phyloP scores from a whole-genome alignment of 371 early-diverging fungal genomes.

The Mucor plumbeus region DNA sequence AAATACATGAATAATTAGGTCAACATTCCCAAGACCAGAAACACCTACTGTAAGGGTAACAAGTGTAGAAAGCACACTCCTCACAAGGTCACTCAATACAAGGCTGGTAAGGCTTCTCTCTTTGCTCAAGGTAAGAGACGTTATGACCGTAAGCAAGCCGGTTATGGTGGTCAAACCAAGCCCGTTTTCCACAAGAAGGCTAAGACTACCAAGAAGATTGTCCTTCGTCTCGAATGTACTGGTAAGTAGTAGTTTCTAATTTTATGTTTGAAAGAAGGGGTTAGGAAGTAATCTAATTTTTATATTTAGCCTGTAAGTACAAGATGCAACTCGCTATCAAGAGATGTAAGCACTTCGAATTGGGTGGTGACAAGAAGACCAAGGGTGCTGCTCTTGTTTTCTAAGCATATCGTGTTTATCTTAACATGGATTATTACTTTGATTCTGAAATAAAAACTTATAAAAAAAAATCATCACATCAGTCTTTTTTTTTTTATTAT shows the following conservation, averaged over 20 bases:
- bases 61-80: slow-evolving; percentile 97
- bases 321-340: slow-evolving; percentile 95
- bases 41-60: slow-evolving; percentile 96
- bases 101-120: slow-evolving; percentile 98
- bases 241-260: slow-evolving; percentile 15
- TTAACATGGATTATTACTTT: not conserved
- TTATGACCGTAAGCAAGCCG: slow-evolving; percentile 81
- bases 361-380: slow-evolving; percentile 98
- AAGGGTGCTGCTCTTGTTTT: slow-evolving; percentile 81
- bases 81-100: slow-evolving; percentile 99
- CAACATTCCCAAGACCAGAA: slow-evolving; percentile 96
- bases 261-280: too few species aligned
- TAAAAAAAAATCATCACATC: not conserved
- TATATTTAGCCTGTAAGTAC: slow-evolving; percentile 85
- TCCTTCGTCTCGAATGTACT: slow-evolving; percentile 98
- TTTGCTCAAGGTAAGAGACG: slow-evolving; percentile 93
- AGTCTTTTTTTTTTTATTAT: too few species aligned
- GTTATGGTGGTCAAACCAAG: slow-evolving; percentile 99
- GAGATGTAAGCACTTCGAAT: slow-evolving; percentile 99
- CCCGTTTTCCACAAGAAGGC: slow-evolving; percentile 96
- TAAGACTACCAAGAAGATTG: slow-evolving; percentile 99
- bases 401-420: slow-evolving; percentile 45
- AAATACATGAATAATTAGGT: slow-evolving; percentile 58
- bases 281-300: not conserved
- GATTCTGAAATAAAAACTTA: not conserved